phyloP scores from a whole-genome alignment of 208 protist species.

The Acanthamoeba polyphaga region DNA sequence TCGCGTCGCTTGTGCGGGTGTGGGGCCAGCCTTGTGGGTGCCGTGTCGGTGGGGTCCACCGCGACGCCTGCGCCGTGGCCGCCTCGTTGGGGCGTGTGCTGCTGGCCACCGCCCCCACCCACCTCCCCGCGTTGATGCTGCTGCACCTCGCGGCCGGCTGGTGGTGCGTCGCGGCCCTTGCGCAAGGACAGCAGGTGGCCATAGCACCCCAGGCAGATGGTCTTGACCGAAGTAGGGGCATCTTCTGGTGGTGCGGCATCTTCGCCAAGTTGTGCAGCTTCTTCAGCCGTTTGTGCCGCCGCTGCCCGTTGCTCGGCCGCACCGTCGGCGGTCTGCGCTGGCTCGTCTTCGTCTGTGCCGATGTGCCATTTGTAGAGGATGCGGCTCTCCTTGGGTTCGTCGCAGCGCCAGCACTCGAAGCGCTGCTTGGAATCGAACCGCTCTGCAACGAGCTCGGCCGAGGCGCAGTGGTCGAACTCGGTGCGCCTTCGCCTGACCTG shows the following conservation, averaged over 20 bases:
- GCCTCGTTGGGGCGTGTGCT: background rate
- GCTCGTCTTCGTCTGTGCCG: background rate
- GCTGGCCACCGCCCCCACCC: background rate
- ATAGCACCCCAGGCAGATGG: conserved; percentile 38
- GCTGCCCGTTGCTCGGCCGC: background rate
- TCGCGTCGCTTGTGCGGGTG: conserved; percentile 51
- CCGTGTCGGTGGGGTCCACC: background rate
- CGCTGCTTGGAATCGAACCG: background rate
- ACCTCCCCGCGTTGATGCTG: background rate
- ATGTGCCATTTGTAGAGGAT: conserved; percentile 28
- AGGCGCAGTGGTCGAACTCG: conserved; percentile 8
- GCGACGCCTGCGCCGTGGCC: background rate
- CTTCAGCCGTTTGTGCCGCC: background rate
- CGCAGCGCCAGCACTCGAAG: conserved; percentile 38
- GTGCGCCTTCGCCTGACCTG: background rate
- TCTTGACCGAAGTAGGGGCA: background rate
- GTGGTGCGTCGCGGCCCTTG: background rate
- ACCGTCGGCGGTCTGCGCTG: background rate
- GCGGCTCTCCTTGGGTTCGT: conserved; percentile 35
- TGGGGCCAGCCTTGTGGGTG: background rate
- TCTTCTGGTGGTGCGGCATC: background rate
- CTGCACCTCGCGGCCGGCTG: background rate
- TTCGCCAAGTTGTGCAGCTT: background rate
- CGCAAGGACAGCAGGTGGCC: conserved; percentile 50
- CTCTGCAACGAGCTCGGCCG: background rate